Evolutionary conservation across 345 rosid genomes (phyloP).

Genomic region (Syzygium grande): DNA sequence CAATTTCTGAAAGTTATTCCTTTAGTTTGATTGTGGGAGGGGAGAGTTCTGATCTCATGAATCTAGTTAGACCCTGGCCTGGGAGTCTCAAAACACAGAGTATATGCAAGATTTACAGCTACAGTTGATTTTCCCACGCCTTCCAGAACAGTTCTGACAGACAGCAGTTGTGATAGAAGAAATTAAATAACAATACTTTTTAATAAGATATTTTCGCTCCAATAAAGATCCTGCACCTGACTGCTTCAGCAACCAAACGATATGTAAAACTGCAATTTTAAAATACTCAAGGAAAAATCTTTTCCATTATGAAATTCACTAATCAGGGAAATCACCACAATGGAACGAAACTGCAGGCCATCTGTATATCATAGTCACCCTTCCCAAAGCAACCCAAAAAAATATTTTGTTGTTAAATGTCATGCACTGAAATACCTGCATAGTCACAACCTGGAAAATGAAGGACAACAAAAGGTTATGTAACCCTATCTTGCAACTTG

Average conservation of each 20-base stretch:
- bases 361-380: background rate
- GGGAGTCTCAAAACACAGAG: background rate
- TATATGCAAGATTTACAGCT: slow-evolving; percentile 90
- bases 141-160: slow-evolving; percentile 64
- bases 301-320: background rate
- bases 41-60: background rate
- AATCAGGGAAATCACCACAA: background rate
- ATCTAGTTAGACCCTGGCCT: background rate
- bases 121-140: slow-evolving; percentile 90
- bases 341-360: background rate
- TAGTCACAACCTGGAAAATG: background rate
- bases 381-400: background rate
- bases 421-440: background rate
- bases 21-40: background rate
- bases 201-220: background rate
- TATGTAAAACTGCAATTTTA: background rate
- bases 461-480: background rate
- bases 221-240: no score
- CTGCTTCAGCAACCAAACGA: background rate
- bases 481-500: slow-evolving; percentile 81
- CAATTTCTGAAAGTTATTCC: background rate
- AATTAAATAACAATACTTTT: background rate
- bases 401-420: background rate
- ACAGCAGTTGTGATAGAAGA: slow-evolving; percentile 15
- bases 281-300: background rate